These are phyloP conservation scores for Sugiyamaella japonica DNA, from an alignment of 1,139 yeast genomes.

Conservation along the genomic window DNA sequence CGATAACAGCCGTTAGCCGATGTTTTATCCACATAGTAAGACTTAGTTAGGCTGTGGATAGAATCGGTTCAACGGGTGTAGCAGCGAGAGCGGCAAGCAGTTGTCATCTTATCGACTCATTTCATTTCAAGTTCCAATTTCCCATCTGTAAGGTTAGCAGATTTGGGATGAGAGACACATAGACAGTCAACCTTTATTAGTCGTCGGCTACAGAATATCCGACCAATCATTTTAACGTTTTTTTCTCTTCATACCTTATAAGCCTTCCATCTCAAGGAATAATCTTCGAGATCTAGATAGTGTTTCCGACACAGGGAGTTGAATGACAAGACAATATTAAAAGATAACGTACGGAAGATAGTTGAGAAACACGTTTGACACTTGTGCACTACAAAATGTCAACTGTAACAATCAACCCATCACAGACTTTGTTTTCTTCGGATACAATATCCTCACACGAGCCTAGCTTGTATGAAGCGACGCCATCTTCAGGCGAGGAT, in stretches of 20 bases:
- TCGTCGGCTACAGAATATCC: background rate
- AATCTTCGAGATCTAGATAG: no score
- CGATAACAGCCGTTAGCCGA: background rate
- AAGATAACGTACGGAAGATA: background rate
- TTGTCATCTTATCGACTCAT: no score
- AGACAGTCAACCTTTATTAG: background rate
- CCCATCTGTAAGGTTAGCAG: no score
- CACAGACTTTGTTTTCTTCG: constrained; percentile 1
- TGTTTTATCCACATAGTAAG: background rate
- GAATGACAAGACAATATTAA: background rate
- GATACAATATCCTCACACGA: background rate
- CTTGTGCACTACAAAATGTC: constrained; percentile 1
- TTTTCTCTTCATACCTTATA: background rate
- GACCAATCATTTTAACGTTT: background rate
- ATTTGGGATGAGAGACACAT: background rate
- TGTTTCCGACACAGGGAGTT: no score
- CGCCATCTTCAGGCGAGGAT: constrained; percentile 24
- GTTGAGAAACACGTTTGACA: no score
- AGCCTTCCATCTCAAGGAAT: background rate
- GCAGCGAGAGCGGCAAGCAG: no score
- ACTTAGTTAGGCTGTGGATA: background rate
- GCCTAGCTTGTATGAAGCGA: background rate
- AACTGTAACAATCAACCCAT: background rate
- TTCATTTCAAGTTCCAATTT: no score
- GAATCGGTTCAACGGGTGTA: background rate